These are phyloP conservation scores for Lipomyces lipofer DNA, from an alignment of 805 yeast genomes.

Conservation along the genomic window DNA sequence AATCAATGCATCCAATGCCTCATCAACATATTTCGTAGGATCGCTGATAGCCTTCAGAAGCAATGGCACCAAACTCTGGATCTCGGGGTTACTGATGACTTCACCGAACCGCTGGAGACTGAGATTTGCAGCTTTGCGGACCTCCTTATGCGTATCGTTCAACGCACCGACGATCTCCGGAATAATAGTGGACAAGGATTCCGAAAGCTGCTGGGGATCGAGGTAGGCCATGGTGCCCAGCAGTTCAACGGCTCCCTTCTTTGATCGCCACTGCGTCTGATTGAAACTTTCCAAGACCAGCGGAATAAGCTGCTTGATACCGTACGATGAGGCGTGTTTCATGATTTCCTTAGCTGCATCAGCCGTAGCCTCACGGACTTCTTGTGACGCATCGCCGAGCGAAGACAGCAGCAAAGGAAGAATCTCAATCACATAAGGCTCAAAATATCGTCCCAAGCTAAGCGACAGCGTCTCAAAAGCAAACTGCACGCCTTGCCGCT, in stretches of 20 bases:
- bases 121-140: conserved; percentile 89
- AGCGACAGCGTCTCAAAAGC: conserved; percentile 83
- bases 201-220: conserved; percentile 90
- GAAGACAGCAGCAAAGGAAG: conserved; percentile 77
- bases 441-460: conserved; percentile 74
- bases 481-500: conserved; percentile 85
- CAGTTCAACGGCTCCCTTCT: conserved; percentile 93
- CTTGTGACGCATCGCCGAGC: conserved; percentile 80
- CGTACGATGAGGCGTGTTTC: conserved; percentile 88
- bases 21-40: conserved; percentile 87
- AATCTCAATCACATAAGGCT: conserved; percentile 89
- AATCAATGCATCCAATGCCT: conserved; percentile 79
- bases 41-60: conserved; percentile 92
- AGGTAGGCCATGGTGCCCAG: conserved; percentile 97
- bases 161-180: conserved; percentile 96
- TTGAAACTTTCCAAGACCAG: conserved; percentile 82
- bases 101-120: conserved; percentile 91
- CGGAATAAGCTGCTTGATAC: conserved; percentile 89
- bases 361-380: conserved; percentile 87
- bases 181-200: conserved; percentile 83
- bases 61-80: conserved; percentile 84
- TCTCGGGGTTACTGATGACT: conserved; percentile 95
- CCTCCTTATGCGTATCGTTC: conserved; percentile 95
- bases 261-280: conserved; percentile 92
- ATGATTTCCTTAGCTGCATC: conserved; percentile 83